Evolutionary conservation across 345 rosid species (phyloP).

Genomic region (Eucalyptus guilfoylei): DNA sequence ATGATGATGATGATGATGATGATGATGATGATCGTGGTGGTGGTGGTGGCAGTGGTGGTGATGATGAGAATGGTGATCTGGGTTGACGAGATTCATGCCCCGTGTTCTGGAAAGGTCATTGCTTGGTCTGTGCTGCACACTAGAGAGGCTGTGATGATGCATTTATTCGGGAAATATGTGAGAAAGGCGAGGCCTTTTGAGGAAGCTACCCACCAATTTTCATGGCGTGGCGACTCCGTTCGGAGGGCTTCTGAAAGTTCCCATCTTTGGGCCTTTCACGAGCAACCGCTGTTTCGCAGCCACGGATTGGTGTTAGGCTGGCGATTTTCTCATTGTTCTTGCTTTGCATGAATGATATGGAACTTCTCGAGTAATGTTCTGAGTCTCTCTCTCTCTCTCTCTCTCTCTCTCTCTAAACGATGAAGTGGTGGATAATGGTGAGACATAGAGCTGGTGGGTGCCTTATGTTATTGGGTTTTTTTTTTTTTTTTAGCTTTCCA

Average conservation of each 20-base stretch:
- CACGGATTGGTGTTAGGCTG: background rate
- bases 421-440: background rate
- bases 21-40: rapidly evolving
- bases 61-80: background rate
- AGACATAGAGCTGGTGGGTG: background rate
- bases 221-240: background rate
- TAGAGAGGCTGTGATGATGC: background rate
- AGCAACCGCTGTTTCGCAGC: background rate
- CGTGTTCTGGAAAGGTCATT: background rate
- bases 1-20: background rate
- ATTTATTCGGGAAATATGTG: background rate
- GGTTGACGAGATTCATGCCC: background rate
- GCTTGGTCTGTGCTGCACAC: background rate
- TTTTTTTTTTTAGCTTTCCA: background rate
- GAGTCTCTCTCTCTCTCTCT: background rate
- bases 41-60: background rate
- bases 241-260: background rate
- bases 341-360: background rate
- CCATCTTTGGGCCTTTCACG: background rate
- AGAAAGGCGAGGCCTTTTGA: background rate
- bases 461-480: background rate
- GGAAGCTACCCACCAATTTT: background rate
- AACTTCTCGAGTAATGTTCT: background rate
- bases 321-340: background rate
- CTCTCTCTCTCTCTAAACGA: background rate